Evolutionary conservation across 1,284 basidiomycete genomes (phyloP).

Genomic region (Heterobasidion irregulare): DNA sequence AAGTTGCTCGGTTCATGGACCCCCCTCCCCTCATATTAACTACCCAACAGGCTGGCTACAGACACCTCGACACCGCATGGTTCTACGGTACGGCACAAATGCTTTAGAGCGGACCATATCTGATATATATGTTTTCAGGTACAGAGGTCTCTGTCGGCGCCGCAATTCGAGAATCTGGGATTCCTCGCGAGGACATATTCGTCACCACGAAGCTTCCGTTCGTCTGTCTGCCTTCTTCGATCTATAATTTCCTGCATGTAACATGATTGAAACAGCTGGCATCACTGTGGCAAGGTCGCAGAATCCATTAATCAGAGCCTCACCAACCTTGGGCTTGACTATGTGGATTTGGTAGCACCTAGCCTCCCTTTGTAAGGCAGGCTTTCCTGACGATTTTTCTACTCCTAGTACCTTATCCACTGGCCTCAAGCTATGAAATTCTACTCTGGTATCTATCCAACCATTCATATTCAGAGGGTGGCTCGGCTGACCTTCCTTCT

Average conservation of each 20-base stretch:
- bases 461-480: neutral
- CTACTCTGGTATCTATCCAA: constrained; percentile 11
- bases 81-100: neutral
- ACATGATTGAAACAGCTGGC: constrained; percentile 10
- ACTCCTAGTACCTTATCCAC: constrained; percentile 22
- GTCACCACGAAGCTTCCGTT: constrained; percentile 27
- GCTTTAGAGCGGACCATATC: neutral
- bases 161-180: constrained; percentile 30
- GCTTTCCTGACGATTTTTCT: neutral
- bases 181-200: constrained; percentile 34
- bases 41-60: neutral
- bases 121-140: constrained; percentile 1
- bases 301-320: constrained; percentile 22
- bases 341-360: constrained; percentile 20
- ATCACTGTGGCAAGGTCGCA: constrained; percentile 17
- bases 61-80: neutral
- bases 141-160: constrained; percentile 34
- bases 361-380: neutral
- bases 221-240: constrained; percentile 1
- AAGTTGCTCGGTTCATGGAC: neutral
- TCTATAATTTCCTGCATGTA: neutral
- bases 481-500: neutral
- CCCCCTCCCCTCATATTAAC: neutral
- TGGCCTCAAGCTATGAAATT: constrained; percentile 22
- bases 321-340: constrained; percentile 20